Percentiles rank a stretch among this genome's conserved stretches.
These are phyloP conservation scores for Sphagnurus paluster DNA, from an alignment of 1,284 basidiomycete species.

Conservation along the genomic window DNA sequence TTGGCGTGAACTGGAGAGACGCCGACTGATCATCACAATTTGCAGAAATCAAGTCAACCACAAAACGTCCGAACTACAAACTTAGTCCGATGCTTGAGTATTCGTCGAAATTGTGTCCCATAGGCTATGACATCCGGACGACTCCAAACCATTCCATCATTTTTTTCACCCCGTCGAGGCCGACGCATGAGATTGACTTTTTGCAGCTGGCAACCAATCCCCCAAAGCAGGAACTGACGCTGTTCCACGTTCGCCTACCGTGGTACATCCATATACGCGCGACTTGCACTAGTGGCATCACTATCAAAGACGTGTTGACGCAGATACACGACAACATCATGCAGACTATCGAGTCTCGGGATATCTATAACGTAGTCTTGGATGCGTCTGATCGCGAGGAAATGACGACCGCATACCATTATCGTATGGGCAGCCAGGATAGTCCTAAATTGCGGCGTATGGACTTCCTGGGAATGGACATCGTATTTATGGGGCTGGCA, in stretches of 20 bases:
- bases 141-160: constrained; percentile 32
- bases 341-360: constrained; percentile 26
- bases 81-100: constrained; percentile 18
- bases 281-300: constrained; percentile 52
- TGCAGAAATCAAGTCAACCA: not conserved
- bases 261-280: constrained; percentile 57
- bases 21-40: not conserved
- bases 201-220: constrained; percentile 47
- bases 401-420: constrained; percentile 27
- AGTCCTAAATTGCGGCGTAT: constrained; percentile 35
- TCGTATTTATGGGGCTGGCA: constrained; percentile 38
- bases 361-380: constrained; percentile 36
- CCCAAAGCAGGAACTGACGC: constrained; percentile 42
- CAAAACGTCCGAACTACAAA: constrained; percentile 3
- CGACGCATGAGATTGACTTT: constrained; percentile 38
- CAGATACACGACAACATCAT: constrained; percentile 31
- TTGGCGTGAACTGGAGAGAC: not conserved
- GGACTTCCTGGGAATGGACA: constrained; percentile 42
- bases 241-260: constrained; percentile 51
- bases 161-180: constrained; percentile 41
- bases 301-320: constrained; percentile 51
- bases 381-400: constrained; percentile 27
- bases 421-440: constrained; percentile 23
- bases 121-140: constrained; percentile 25
- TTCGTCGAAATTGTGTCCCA: constrained; percentile 9